Percentiles rank a stretch among this genome's conserved stretches.
Evolutionary conservation across 2,329 filamentous ascomycete genomes (phyloP).

Genomic region (Trichoderma gracile): DNA sequence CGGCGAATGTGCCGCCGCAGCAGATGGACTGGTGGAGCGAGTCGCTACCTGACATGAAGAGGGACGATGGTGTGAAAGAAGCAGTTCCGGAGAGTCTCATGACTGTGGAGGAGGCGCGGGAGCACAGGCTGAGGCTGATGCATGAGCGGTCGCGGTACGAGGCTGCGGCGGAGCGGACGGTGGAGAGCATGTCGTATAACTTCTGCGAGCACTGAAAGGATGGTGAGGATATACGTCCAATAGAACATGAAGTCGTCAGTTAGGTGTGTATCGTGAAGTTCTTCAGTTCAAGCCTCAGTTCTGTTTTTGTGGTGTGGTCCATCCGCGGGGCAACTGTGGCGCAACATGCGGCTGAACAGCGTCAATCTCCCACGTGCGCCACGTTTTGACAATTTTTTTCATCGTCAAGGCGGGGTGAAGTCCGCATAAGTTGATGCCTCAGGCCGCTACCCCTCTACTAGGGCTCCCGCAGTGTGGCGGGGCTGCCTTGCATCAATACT

Average conservation of each 20-base stretch:
- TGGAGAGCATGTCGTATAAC: background rate
- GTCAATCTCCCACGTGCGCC: conserved; percentile 8
- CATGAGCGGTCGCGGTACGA: conserved; percentile 3
- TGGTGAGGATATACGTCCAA: background rate
- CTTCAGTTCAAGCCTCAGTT: background rate
- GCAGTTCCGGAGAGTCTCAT: conserved; percentile 5
- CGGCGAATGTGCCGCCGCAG: conserved; percentile 40
- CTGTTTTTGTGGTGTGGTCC: no score
- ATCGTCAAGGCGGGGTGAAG: conserved; percentile 12
- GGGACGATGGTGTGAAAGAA: background rate
- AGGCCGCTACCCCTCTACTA: conserved; percentile 15
- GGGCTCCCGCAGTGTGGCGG: conserved; percentile 17
- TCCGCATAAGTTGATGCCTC: background rate
- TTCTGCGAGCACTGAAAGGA: conserved; percentile 24
- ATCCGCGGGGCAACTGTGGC: background rate
- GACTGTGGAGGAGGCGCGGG: conserved; percentile 15
- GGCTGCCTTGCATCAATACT: conserved; percentile 10
- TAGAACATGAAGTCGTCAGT: no score
- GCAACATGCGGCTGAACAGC: background rate
- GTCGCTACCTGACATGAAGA: background rate
- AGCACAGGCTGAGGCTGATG: conserved; percentile 27
- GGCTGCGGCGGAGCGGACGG: background rate
- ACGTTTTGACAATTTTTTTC: conserved; percentile 12
- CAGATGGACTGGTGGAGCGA: conserved; percentile 36
- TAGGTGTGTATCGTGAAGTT: background rate